Evolutionary conservation across 352 stramenopile genomes (phyloP), one percentile per base, ranked within the genome.

Genomic region (Globisporangium alternatum): DNA sequence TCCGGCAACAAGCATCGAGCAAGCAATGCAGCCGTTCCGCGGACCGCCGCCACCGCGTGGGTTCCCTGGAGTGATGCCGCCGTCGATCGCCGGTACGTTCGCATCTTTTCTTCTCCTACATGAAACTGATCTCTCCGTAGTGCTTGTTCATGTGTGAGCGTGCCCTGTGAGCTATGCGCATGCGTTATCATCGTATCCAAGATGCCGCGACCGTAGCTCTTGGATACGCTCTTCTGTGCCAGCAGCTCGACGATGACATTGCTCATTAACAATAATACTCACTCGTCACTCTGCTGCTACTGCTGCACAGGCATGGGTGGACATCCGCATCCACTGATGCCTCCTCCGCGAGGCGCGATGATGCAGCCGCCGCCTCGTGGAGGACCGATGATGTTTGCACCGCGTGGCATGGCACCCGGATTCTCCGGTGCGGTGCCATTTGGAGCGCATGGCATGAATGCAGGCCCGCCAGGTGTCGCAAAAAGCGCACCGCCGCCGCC

Each of bases 21-120:
- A 10, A 15, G 61, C 45, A 37, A 70, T 70, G 64, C 58, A 58
- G 51, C 64, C 64, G n/a, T 70, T 70, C 58, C 57, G 57, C n/a
- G 58, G 57, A 0, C 64, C 56, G 21, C 64, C 63, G 21, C 63
- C 64, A 12, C 64, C 64, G 51, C 64, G 64, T 3, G 64, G 57
- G 9, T 70, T 70, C 53, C 51, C 62, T 33, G 62, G 53, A 17
- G 43, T 39, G 4, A 56, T 58, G 28, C 41, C 25, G 33, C 64
- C 64, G 22, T 57, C 57, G 25, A 53, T 58, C 43, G 48, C 22
- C 8, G 64, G 62, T 68, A 33, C 62, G 62, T 39, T 1, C 6
- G 25, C 25, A 28, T 28, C 1, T 28, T 28, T 2, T 28, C 25
- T 15, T 21, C 5, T 15, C 15, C n/a, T 25, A 49, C 8, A n/a